Conservation (phyloP, 2,329 filamentous ascomycete species). For the Diaporthe sp. region DNA sequence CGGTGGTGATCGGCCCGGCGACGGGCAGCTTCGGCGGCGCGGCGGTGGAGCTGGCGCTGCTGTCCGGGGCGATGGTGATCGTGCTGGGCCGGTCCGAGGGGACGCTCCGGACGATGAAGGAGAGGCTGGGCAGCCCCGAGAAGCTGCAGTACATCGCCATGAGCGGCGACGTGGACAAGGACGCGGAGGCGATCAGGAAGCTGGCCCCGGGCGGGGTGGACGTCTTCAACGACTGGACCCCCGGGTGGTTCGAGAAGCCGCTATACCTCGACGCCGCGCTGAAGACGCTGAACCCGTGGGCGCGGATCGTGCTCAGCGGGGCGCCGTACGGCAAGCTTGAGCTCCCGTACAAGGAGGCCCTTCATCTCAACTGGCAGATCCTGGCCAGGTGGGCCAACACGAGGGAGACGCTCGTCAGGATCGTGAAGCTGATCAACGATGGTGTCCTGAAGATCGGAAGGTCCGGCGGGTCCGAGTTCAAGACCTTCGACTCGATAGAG, state of each 20-base stretch:
- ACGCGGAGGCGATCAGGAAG: neutral
- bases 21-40: constrained; percentile 54
- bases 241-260: constrained; percentile 3
- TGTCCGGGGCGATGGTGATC: constrained; percentile 56
- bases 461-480: neutral
- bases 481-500: neutral
- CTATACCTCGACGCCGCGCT: neutral
- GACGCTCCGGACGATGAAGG: constrained; percentile 36
- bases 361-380: constrained; percentile 11
- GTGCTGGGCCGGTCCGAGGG: constrained; percentile 54
- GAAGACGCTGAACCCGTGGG: neutral
- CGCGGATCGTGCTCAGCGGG: constrained; percentile 5
- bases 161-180: neutral
- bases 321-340: constrained; percentile 2
- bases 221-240: constrained; percentile 10
- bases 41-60: constrained; percentile 51
- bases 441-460: neutral
- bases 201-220: neutral
- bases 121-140: neutral
- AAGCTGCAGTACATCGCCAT: constrained; percentile 2
- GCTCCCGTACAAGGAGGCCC: neutral
- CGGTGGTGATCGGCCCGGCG: constrained; percentile 54
- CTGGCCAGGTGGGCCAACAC: constrained; percentile 9
- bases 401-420: neutral
- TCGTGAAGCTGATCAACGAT: neutral